Evolutionary conservation across 805 yeast species (phyloP), one percentile per base, ranked within the genome.

Genomic region (Teunomyces gatunensis): DNA sequence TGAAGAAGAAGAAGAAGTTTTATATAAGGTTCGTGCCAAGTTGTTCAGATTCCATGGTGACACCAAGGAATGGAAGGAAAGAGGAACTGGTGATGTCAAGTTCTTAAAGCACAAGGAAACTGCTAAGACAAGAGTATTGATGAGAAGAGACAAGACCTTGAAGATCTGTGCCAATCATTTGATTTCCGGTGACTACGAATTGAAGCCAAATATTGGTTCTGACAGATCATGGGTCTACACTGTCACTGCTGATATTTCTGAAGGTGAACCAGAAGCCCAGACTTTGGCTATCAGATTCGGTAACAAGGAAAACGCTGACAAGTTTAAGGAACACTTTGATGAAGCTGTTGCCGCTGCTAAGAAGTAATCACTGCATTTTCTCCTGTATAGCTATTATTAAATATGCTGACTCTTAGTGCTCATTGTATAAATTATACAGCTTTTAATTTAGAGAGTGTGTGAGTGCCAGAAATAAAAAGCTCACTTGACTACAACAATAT

Each of bases 61-160:
- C 51, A 61, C 84, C 46, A 85, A 85, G 64, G 98, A 94, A 74
- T 94, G 99, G 99, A 94, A 94, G 72, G 99, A 94, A 79, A 88
- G 99, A 78, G 99, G 99, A 61, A 89, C 97, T 30, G 99, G 99
- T 64, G 99, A 94, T 65, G 96, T 90, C 60, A 89, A 94, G 74
- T 89, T 94, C 72, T 82, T 94, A 67, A 79, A 92, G 76, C 97
- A 92, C 77, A 90, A 89, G 71, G 73, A 74, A 52, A 75, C 89
- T 49, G 79, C 81, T 49, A 91, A 89, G 75, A 89, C 88, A 54
- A 86, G 99, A 77, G 72, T 94, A 56, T 78, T 94, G 65, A 94
- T 94, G 99, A 89, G 99, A 83, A 89, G 99, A 78, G 99, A 94
- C 77, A 92, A 92, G 79, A 94, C 98, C 47, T 81, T 94, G 67